Conservation (phyloP, 805 yeast species). For the Starmera pachycereana region DNA sequence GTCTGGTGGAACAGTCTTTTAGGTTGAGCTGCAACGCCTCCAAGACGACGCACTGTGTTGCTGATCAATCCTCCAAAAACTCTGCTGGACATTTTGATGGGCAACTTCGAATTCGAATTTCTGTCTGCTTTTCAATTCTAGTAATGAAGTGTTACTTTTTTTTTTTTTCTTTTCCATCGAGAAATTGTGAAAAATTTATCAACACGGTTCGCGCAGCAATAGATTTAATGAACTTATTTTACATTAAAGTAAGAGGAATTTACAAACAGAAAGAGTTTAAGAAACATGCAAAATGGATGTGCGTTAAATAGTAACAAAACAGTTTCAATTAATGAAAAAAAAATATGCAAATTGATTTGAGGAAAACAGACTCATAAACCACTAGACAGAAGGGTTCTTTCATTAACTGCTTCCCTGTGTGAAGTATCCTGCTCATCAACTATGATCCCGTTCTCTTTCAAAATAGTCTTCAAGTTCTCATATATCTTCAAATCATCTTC, state of each 20-base stretch:
- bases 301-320: no score
- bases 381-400: conserved; percentile 9
- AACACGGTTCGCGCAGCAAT: no score
- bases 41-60: not conserved
- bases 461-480: conserved; percentile 25
- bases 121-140: no score
- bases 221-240: no score
- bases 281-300: no score
- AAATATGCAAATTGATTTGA: not conserved
- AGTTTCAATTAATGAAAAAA: no score
- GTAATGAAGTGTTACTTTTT: no score
- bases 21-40: conserved; percentile 2
- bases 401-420: conserved; percentile 5
- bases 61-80: not conserved
- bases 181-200: no score
- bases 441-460: conserved; percentile 17
- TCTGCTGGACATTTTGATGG: not conserved
- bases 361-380: not conserved
- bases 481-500: conserved; percentile 34
- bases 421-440: conserved; percentile 1
- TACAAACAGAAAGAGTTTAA: no score
- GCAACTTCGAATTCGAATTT: no score
- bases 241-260: no score
- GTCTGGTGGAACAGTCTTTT: conserved; percentile 26
- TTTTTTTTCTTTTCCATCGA: no score